A percentile compares a stretch with the other conserved stretches of the same genome.
Conservation (phyloP, 768 basidiomycete species). For the Trametes villosa region DNA sequence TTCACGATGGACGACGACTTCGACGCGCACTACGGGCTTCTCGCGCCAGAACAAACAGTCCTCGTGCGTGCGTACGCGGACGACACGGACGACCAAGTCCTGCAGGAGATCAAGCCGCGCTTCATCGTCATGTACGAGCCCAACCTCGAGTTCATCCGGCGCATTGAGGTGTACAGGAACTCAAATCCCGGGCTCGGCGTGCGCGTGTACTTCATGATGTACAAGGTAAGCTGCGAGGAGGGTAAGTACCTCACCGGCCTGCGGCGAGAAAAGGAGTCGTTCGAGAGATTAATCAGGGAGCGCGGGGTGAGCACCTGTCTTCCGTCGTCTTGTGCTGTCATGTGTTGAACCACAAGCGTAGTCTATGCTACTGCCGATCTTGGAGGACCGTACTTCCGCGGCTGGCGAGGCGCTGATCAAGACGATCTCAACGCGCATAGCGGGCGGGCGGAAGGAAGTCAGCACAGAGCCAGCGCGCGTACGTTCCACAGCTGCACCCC, state of each 20-base stretch:
- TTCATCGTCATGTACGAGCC: constrained; percentile 98
- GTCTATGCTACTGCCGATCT: constrained; percentile 89
- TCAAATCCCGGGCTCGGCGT: constrained; percentile 82
- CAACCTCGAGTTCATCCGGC: constrained; percentile 87
- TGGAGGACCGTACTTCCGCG: constrained; percentile 58
- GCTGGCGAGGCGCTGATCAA: constrained; percentile 66
- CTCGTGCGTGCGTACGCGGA: constrained; percentile 88
- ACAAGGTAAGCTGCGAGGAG: constrained; percentile 91
- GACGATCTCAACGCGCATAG: constrained; percentile 83
- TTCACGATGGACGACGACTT: constrained; percentile 56
- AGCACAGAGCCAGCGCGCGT: constrained; percentile 70
- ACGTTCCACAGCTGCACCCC: constrained; percentile 1
- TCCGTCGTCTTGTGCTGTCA: background rate
- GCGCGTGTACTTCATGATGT: constrained; percentile 95
- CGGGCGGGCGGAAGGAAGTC: constrained; percentile 78
- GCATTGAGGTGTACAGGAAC: constrained; percentile 91
- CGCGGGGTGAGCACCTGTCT: constrained; percentile 63
- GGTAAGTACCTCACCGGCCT: constrained; percentile 92
- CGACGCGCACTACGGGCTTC: constrained; percentile 77
- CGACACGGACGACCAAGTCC: constrained; percentile 87
- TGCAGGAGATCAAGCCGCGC: constrained; percentile 85
- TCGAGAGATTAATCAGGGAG: constrained; percentile 91
- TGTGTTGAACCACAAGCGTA: constrained; percentile 33
- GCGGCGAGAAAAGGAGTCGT: constrained; percentile 90
- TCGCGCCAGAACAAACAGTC: constrained; percentile 79